Evolutionary conservation across 768 basidiomycete species (phyloP).

Genomic region (Daedalea quercina): DNA sequence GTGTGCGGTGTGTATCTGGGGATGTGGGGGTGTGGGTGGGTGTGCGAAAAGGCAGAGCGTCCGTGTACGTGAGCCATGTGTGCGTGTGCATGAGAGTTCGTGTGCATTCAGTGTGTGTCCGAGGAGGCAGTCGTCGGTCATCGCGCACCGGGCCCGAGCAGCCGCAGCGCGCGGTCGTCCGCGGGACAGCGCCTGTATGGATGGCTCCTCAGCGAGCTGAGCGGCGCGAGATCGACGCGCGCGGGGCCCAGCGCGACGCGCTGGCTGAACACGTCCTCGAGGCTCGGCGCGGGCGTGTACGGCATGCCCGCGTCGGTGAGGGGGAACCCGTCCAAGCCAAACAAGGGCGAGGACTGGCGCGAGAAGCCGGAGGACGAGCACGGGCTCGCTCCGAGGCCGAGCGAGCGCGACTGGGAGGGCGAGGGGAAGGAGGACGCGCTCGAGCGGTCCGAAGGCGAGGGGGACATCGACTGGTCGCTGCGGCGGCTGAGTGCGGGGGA

Average conservation of each 20-base stretch:
- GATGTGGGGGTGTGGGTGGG: too few species aligned
- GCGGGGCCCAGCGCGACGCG: conserved; percentile 2
- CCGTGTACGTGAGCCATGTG: too few species aligned
- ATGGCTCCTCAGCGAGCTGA: conserved; percentile 47
- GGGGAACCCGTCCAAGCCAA: conserved; percentile 8
- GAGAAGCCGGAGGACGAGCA: conserved; percentile 11
- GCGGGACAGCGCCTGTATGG: conserved; percentile 53
- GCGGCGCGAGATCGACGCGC: conserved; percentile 46
- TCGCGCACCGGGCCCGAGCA: conserved; percentile 27
- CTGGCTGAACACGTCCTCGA: not conserved
- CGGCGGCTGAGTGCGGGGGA: conserved; percentile 3
- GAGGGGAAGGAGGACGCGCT: conserved; percentile 5
- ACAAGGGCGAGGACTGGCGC: conserved; percentile 11
- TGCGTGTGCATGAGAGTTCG: not conserved
- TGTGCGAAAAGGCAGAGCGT: too few species aligned
- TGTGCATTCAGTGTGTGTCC: not conserved
- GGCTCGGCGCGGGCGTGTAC: conserved; percentile 14
- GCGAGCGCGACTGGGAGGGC: conserved; percentile 5
- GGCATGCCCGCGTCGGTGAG: conserved; percentile 14
- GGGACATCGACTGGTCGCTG: conserved; percentile 9
- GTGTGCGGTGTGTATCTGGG: too few species aligned
- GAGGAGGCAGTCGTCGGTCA: conserved; percentile 5
- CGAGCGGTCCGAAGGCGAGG: conserved; percentile 14
- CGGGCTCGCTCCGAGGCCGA: not conserved
- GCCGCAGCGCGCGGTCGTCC: conserved; percentile 56